Evolutionary conservation across 805 yeast genomes (phyloP).

Genomic region (Lipomyces chichibuensis): DNA sequence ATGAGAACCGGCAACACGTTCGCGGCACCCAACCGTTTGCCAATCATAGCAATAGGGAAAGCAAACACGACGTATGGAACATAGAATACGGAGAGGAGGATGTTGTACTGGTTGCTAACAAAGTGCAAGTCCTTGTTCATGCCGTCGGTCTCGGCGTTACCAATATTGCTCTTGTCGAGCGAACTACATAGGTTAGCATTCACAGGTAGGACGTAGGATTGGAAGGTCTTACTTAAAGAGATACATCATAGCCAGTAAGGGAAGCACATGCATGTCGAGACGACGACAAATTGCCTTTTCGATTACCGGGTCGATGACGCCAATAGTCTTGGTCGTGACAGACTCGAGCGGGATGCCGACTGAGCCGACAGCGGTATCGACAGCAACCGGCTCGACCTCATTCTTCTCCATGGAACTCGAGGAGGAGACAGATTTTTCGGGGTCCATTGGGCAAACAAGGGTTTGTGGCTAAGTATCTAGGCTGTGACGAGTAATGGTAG

Average conservation of each 20-base stretch:
- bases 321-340: neutral
- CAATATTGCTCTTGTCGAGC: neutral
- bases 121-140: conserved; percentile 46
- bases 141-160: neutral
- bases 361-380: neutral
- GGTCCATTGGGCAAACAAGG: neutral
- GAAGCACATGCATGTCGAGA: conserved; percentile 51
- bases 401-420: neutral
- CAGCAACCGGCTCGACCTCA: neutral
- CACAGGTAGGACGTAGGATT: conserved; percentile 31
- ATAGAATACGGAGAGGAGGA: conserved; percentile 51
- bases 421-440: neutral
- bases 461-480: too few species aligned
- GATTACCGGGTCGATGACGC: neutral
- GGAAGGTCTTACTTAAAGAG: conserved; percentile 42
- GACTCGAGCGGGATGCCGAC: neutral
- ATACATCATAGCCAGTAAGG: conserved; percentile 51
- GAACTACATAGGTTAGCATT: neutral
- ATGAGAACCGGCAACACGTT: conserved; percentile 50
- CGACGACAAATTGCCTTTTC: conserved; percentile 37
- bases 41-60: conserved; percentile 48
- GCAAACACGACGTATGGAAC: conserved; percentile 52
- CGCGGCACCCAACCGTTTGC: conserved; percentile 50
- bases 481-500: too few species aligned
- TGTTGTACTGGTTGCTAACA: conserved; percentile 50